Conservation (phyloP, 2,329 filamentous ascomycete species). For the Fusarium cyanostomum region DNA sequence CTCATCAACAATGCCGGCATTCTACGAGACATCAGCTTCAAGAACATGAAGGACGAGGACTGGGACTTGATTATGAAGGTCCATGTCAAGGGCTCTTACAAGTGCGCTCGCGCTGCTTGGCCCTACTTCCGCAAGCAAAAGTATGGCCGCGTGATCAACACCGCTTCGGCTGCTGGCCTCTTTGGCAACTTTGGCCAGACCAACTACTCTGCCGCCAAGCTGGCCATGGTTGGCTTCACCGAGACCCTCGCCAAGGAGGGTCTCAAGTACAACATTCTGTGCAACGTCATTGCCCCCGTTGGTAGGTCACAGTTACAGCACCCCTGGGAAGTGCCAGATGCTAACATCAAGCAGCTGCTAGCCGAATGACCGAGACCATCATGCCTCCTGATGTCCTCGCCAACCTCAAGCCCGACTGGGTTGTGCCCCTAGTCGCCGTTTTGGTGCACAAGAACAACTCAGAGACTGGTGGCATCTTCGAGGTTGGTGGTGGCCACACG, state of each 20-base stretch:
- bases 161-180: constrained; percentile 91
- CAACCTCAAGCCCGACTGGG: constrained; percentile 90
- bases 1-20: constrained; percentile 99
- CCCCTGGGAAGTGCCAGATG: not conserved
- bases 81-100: constrained; percentile 93
- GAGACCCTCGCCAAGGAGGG: constrained; percentile 99
- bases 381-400: constrained; percentile 94
- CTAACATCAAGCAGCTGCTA: constrained; percentile 69
- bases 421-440: constrained; percentile 90
- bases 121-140: constrained; percentile 99
- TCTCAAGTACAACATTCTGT: constrained; percentile 95
- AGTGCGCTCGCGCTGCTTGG: constrained; percentile 94
- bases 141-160: constrained; percentile 96
- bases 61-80: constrained; percentile 96
- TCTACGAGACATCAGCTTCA: constrained; percentile 93
- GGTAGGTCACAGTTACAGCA: constrained; percentile 45
- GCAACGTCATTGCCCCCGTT: constrained; percentile 94
- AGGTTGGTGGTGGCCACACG: constrained; percentile 90
- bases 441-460: constrained; percentile 88
- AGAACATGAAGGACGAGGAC: constrained; percentile 97
- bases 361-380: constrained; percentile 93
- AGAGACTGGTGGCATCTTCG: constrained; percentile 88
- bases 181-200: constrained; percentile 96
- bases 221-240: constrained; percentile 95
- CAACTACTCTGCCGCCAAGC: constrained; percentile 97